Base-by-base conservation (phyloP, 2,329 filamentous ascomycete genomes). In the Byssochlamys sp. region DNA sequence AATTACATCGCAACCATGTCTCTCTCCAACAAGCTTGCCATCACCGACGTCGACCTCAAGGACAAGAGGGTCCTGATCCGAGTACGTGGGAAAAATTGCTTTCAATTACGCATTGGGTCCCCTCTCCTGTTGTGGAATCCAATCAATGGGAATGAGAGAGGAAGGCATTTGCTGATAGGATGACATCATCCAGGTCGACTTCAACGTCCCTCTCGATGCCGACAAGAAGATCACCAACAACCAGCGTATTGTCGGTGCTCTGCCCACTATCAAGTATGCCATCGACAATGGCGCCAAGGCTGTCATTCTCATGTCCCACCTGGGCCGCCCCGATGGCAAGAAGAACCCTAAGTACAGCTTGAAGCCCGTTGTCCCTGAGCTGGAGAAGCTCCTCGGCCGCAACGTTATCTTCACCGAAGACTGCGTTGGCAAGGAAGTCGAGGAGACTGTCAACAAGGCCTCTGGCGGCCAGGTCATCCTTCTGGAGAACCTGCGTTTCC, bases 41-140 rank as follows among this genome's bases (percentile, higher is more conserved):
- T 99, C 78, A 89, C 86, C 66, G 92, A 99, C 73, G 87, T 95
- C 71, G 91, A 99, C 78, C 83, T 99, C 78, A 95, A 96, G 85
- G 92, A 83, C 84, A 99, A 99, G 86, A 86, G 91, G 70, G 94
- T 97, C 77, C 84, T 99, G 70, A 96, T 99, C 76, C 89, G 94
- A 72, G 94, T 95, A 83, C 77, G 89, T 80, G 60, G 56, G 28
- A 33, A 56, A 35, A 4, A 10, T 0, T 4, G 29, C 12, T 49
- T 50, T 39, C 50, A 49, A 60, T 55, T 59, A 58, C 60, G 62
- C 69, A 67, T 12, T 33, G 4, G 7, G 12, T 5, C 7, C 3
- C 25, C 3, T 4, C 49, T 2, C 14, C 29, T 33, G 28, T 25
- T 35, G 27, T 33, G 39, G n/a, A 19, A n/a, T n/a, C 19, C 39